Percentiles rank a stretch among this genome's conserved stretches.
Conservation (phyloP, 768 basidiomycete genomes). For the Tricholoma flavovirens region DNA sequence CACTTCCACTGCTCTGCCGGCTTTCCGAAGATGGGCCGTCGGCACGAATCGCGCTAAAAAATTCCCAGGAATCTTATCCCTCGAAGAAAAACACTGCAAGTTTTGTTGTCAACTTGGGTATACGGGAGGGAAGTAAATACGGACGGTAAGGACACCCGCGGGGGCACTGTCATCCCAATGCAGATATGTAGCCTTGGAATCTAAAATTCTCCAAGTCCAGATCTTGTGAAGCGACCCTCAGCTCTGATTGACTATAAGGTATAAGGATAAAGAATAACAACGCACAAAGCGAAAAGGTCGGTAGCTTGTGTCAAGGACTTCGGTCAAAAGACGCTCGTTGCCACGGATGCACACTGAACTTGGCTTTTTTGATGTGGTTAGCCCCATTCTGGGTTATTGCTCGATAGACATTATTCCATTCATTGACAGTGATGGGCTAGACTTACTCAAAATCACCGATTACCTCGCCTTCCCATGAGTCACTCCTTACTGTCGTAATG, state of each 20-base stretch:
- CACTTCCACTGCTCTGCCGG: slow-evolving; percentile 27
- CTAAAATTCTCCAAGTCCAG: slow-evolving; percentile 32
- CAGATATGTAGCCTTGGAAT: slow-evolving; percentile 19
- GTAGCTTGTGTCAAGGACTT: slow-evolving; percentile 27
- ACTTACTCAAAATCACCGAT: slow-evolving; percentile 47
- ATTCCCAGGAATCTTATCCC: slow-evolving; percentile 27
- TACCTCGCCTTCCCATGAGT: slow-evolving; percentile 35
- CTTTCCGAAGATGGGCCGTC: slow-evolving; percentile 26
- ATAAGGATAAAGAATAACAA: neutral
- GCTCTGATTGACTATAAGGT: slow-evolving; percentile 4
- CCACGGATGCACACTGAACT: slow-evolving; percentile 30
- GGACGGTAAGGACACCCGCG: slow-evolving; percentile 25
- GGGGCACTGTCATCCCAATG: slow-evolving; percentile 32
- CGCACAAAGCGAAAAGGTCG: slow-evolving; percentile 31
- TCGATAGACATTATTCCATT: neutral
- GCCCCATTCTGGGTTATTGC: slow-evolving; percentile 23
- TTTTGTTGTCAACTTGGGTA: neutral
- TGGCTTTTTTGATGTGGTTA: slow-evolving; percentile 22
- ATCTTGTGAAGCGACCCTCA: slow-evolving; percentile 15
- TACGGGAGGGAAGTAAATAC: slow-evolving; percentile 2
- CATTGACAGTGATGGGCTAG: neutral
- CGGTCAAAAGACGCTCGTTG: slow-evolving; percentile 31
- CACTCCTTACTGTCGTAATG: slow-evolving; percentile 38
- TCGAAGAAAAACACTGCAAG: slow-evolving; percentile 35
- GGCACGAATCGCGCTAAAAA: slow-evolving; percentile 36